Conservation (phyloP, 129 eudicot genomes). For the Mikania micrantha region DNA sequence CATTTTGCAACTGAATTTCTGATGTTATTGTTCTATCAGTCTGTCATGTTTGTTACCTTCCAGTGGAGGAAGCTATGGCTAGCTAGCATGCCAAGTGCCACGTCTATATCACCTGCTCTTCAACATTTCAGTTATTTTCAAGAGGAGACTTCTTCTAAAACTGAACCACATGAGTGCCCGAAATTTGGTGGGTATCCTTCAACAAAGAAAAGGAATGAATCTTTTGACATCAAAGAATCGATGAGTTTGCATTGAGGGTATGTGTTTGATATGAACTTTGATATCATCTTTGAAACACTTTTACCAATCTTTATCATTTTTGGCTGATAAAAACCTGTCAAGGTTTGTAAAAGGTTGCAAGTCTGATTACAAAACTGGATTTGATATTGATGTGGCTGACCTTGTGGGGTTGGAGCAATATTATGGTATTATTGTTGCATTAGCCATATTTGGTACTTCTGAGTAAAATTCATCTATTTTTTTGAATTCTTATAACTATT, state of each 20-base stretch:
- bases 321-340: background rate
- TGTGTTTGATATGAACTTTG: constrained; percentile 16
- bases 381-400: constrained; percentile 76
- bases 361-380: constrained; percentile 74
- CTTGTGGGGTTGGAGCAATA: too few relatives aligned
- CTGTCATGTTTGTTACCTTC: constrained; percentile 83
- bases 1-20: background rate
- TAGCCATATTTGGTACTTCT: constrained; percentile 46
- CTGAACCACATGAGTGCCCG: constrained; percentile 72
- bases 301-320: background rate
- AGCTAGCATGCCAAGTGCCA: constrained; percentile 66
- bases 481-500: background rate
- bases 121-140: constrained; percentile 58
- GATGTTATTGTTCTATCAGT: constrained; percentile 33
- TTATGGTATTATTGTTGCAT: constrained; percentile 82
- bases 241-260: constrained; percentile 96
- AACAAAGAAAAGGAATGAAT: constrained; percentile 61
- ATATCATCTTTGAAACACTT: background rate
- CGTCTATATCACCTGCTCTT: constrained; percentile 65
- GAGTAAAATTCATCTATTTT: background rate
- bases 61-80: constrained; percentile 71
- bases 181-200: constrained; percentile 93
- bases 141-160: constrained; percentile 47
- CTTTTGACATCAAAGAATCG: constrained; percentile 65
- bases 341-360: constrained; percentile 86